phyloP scores from a whole-genome alignment of 177 flowering plant species.

The Tripterygium wilfordii region DNA sequence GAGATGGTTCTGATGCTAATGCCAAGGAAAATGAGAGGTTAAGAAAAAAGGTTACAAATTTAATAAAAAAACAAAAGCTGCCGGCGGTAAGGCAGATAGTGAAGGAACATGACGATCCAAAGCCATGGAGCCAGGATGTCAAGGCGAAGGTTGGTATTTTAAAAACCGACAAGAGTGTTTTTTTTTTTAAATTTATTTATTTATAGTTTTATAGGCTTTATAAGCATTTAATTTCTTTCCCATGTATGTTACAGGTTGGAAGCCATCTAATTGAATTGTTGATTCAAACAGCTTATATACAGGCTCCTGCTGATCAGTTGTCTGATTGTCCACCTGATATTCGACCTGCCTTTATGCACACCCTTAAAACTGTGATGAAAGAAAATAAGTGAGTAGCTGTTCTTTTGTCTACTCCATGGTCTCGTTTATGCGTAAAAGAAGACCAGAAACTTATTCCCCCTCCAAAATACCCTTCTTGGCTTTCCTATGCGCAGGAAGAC shows the following conservation, averaged over 20 bases:
- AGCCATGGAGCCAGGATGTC: slow-evolving; percentile 28
- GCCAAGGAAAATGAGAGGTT: slow-evolving; percentile 23
- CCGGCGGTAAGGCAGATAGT: slow-evolving; percentile 24
- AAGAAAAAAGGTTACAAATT: slow-evolving; percentile 25
- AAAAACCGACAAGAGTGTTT: slow-evolving; percentile 52
- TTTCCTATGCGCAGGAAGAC: slow-evolving; percentile 35
- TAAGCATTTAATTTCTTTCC: slow-evolving; percentile 1
- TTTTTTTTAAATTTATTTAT: neutral
- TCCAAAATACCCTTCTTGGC: neutral
- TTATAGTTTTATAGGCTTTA: slow-evolving; percentile 22
- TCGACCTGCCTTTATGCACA: slow-evolving; percentile 89
- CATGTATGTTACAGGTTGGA: slow-evolving; percentile 69
- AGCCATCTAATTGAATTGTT: slow-evolving; percentile 82
- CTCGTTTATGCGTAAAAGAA: too few relatives aligned
- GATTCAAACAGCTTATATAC: slow-evolving; percentile 80
- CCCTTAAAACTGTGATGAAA: slow-evolving; percentile 35
- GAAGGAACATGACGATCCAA: slow-evolving; percentile 22
- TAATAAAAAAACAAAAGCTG: slow-evolving; percentile 35
- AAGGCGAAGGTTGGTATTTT: slow-evolving; percentile 59
- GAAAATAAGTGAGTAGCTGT: slow-evolving; percentile 36
- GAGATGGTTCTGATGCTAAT: slow-evolving; percentile 18
- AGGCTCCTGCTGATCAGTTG: slow-evolving; percentile 67
- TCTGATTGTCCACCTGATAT: slow-evolving; percentile 77
- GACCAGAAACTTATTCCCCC: too few relatives aligned
- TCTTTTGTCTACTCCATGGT: neutral